phyloP scores from a whole-genome alignment of 148 eudicot genomes.

The Chenopodium quinoa region DNA sequence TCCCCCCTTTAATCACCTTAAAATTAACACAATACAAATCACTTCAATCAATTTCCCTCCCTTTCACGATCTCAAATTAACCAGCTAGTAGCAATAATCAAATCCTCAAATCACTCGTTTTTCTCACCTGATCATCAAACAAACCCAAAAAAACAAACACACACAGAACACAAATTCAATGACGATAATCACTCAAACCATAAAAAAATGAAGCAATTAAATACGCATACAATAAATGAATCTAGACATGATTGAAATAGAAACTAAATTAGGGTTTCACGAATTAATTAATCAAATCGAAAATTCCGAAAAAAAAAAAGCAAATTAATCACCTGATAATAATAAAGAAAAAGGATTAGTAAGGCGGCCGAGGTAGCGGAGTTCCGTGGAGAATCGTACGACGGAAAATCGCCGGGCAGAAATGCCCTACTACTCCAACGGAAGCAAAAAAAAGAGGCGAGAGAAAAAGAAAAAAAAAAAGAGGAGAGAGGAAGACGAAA shows the following conservation, averaged over 20 bases:
- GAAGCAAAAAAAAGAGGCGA: slow-evolving; percentile 1
- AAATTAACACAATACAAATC: background rate
- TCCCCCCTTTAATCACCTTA: background rate
- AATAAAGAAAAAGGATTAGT: background rate
- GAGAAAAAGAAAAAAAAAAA: background rate
- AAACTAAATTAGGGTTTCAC: slow-evolving; percentile 17
- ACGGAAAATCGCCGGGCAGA: background rate
- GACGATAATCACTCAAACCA: slow-evolving; percentile 2
- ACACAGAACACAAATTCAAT: slow-evolving; percentile 3
- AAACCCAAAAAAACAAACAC: background rate
- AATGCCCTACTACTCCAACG: slow-evolving; percentile 6
- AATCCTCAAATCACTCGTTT: slow-evolving; percentile 7
- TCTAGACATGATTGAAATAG: background rate
- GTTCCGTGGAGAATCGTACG: slow-evolving; percentile 9
- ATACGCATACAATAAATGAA: background rate
- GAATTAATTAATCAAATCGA: background rate
- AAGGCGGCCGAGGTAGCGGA: background rate
- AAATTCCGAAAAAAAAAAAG: no score
- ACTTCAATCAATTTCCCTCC: slow-evolving; percentile 10
- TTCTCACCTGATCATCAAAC: slow-evolving; percentile 33
- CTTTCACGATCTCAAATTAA: slow-evolving; percentile 20
- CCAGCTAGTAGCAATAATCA: background rate
- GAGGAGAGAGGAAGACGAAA: no score
- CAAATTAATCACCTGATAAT: background rate
- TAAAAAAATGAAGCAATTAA: background rate